A percentile compares a stretch with the other conserved stretches of the same genome.
Conservation (phyloP, 495 filamentous ascomycete species). For the Trichoderma parareesei region DNA sequence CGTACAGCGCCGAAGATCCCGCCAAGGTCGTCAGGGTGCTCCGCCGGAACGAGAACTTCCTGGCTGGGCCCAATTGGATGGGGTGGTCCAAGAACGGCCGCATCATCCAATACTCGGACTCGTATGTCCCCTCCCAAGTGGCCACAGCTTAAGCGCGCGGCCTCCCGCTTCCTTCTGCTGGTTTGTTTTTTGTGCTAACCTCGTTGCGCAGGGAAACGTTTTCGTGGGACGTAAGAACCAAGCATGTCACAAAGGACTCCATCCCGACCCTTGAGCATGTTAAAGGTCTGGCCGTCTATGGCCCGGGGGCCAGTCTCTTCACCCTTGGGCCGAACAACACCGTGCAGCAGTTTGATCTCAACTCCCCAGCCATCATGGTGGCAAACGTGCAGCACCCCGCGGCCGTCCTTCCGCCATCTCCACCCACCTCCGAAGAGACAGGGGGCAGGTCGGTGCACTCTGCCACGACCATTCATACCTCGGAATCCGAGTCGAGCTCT, state of each 20-base stretch:
- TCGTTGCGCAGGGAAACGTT: constrained; percentile 63
- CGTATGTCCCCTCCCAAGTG: constrained; percentile 50
- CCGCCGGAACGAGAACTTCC: constrained; percentile 66
- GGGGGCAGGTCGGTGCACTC: constrained; percentile 32
- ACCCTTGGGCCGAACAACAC: constrained; percentile 81
- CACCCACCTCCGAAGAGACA: constrained; percentile 67
- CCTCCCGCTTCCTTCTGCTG: constrained; percentile 23
- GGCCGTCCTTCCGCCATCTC: constrained; percentile 62
- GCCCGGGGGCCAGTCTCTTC: constrained; percentile 84
- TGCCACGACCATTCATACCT: constrained; percentile 28
- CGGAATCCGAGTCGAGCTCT: constrained; percentile 37
- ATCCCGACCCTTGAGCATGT: constrained; percentile 80
- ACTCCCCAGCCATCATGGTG: constrained; percentile 65
- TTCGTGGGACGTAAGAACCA: constrained; percentile 95
- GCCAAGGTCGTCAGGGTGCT: constrained; percentile 81
- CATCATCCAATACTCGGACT: constrained; percentile 86
- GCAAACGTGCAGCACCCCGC: constrained; percentile 78
- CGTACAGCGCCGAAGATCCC: constrained; percentile 61
- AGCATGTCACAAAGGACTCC: constrained; percentile 79
- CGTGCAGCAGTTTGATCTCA: constrained; percentile 90
- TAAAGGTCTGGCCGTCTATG: constrained; percentile 76
- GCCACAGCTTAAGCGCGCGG: constrained; percentile 28
- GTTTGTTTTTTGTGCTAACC: constrained; percentile 5
- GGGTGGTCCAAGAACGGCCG: constrained; percentile 97
- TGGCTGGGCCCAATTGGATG: constrained; percentile 85